Conservation (phyloP, 2,329 filamentous ascomycete genomes). For the Colletotrichum sp. region DNA sequence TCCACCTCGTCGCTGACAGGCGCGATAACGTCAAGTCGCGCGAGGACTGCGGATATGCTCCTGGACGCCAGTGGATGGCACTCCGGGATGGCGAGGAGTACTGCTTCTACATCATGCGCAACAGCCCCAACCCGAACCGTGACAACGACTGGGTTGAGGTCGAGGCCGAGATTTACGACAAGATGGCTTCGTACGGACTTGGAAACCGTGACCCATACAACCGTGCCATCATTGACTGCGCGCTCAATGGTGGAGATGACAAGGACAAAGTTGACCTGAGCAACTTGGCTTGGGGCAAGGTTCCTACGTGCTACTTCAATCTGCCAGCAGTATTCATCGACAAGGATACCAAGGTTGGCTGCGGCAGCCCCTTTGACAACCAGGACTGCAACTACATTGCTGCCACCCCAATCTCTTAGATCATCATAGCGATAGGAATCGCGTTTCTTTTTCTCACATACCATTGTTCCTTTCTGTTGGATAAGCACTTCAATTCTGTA, state of each 20-base stretch:
- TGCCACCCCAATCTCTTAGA: neutral
- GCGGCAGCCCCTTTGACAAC: neutral
- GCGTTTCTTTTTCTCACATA: accelerated
- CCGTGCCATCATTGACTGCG: neutral
- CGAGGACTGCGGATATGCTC: neutral
- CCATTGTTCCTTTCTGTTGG: neutral
- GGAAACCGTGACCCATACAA: neutral
- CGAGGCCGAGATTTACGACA: neutral
- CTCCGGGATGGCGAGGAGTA: neutral
- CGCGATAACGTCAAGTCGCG: neutral
- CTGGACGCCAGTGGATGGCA: neutral
- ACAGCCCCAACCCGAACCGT: neutral
- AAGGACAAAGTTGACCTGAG: neutral
- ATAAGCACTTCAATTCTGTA: accelerated
- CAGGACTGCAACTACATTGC: neutral
- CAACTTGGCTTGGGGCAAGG: neutral
- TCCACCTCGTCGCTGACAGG: conserved; percentile 5
- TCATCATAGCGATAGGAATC: neutral
- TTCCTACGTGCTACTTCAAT: neutral
- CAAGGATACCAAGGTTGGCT: neutral
- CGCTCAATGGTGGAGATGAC: neutral
- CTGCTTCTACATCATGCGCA: conserved; percentile 13
- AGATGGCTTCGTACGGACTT: neutral
- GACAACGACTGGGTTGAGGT: conserved; percentile 4
- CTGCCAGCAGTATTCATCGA: conserved; percentile 6